Base-by-base conservation (phyloP, 2,329 filamentous ascomycete genomes). In the Karstenula rhodostoma region DNA sequence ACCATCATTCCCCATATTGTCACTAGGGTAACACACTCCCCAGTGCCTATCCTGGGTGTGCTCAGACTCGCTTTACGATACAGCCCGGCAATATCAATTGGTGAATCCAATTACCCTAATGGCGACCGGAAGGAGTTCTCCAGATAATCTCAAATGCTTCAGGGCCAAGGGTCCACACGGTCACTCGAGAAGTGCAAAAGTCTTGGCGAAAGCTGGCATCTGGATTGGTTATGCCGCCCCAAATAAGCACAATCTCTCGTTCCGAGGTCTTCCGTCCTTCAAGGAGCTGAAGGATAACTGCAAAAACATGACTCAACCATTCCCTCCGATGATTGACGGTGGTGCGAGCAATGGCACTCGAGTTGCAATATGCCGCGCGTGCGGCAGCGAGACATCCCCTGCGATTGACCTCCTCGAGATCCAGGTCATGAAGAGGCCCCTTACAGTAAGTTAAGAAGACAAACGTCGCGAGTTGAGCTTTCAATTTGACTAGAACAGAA, bases 141-240 rank as follows among this genome's bases (percentile, higher is more conserved):
- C 52, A 46, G 29, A 27, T 13, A 43, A 32, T 56, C 49, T 50
- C 27, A 49, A 49, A 15, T 66, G 68, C 47, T 70, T 71, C 57
- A 64, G 64, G 10, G 19, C 46, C 3, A 44, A 61, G 1, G 22
- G 9, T 9, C 46, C 66, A 13, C 47, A 44, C 12, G 64, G 66
- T 1, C 68, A 69, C 33, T 64, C 62, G 8, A 56, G 61, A 50
- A 60, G 67, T 0, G 62, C 58, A 15, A 54, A 62, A 23, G 25
- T 65, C 5, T 62, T 73, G 13, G 64, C 57, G 27, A 48, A 54
- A 12, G 52, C 40, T 17, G 68, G 68, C 5, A 58, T 73, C 1
- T 72, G 67, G 69, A 62, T 72, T 27, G 69, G 69, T 3, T 69
- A 73, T 42, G 50, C 70, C 13, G 58, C 59, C 15, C 56, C 60